These are phyloP conservation scores for Sugiyamaella neomexicana DNA, from an alignment of 1,139 yeast species.

Conservation along the genomic window DNA sequence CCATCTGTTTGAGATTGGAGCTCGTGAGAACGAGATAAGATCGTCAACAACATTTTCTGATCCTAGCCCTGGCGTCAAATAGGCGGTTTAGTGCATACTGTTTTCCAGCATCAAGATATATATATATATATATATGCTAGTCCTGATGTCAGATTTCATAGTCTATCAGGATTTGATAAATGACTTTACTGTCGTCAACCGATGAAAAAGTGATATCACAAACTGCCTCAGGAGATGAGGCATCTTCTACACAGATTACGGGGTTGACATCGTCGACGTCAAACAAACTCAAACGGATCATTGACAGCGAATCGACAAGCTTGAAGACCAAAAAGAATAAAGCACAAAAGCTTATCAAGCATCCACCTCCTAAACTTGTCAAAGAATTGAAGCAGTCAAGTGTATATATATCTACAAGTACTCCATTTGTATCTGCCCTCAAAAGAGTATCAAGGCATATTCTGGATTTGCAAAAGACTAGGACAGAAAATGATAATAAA, in stretches of 20 bases:
- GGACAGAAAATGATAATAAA: conserved; percentile 7
- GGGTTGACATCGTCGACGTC: neutral
- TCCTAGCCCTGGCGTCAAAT: conserved; percentile 11
- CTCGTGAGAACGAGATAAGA: neutral
- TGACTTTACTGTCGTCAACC: no score
- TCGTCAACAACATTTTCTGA: conserved; percentile 2
- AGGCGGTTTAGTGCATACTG: conserved; percentile 3
- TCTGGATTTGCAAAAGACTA: conserved; percentile 13
- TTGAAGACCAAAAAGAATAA: neutral
- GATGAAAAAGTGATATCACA: no score
- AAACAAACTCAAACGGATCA: neutral
- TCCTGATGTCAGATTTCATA: no score
- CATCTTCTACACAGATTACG: no score
- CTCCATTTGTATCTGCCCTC: conserved; percentile 39
- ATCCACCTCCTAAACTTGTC: conserved; percentile 23
- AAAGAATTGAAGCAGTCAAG: conserved; percentile 20
- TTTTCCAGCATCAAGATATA: no score
- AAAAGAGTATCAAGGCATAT: conserved; percentile 32
- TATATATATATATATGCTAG: no score
- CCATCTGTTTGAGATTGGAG: neutral
- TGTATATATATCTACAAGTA: conserved; percentile 31
- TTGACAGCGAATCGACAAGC: neutral
- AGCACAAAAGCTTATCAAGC: conserved; percentile 12
- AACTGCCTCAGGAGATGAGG: no score
- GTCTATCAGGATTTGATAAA: no score